A percentile compares a stretch with the other conserved stretches of the same genome.
Conservation (phyloP, 352 stramenopile species). For the Pythium phragmiticola region DNA sequence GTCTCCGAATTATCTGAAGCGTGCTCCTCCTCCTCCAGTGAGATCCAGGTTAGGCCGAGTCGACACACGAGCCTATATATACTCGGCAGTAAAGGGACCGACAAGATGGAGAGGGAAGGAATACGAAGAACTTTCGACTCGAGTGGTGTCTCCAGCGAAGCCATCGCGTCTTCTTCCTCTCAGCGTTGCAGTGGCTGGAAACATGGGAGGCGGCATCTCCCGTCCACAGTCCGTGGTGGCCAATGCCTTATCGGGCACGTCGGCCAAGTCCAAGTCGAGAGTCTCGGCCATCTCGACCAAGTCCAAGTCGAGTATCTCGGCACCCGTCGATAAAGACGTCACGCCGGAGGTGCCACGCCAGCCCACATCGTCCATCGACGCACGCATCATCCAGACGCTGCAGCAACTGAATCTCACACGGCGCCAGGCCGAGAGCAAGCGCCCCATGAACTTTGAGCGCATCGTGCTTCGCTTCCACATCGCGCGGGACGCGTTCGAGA, state of each 20-base stretch:
- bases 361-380: slow-evolving; percentile 45
- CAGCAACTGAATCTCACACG: slow-evolving; percentile 58
- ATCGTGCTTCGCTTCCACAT: slow-evolving; percentile 75
- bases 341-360: slow-evolving; percentile 5
- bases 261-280: neutral
- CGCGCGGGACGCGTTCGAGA: slow-evolving; percentile 61
- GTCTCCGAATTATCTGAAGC: no score
- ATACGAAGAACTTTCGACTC: no score
- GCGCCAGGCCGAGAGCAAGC: slow-evolving; percentile 45
- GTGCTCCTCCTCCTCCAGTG: no score
- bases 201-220: slow-evolving; percentile 8
- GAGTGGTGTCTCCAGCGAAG: no score
- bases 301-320: neutral
- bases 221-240: neutral
- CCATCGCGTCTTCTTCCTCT: no score
- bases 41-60: no score
- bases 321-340: neutral
- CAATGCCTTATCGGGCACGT: neutral
- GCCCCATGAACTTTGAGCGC: slow-evolving; percentile 67
- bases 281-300: neutral
- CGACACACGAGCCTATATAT: no score
- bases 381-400: slow-evolving; percentile 65
- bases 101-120: no score
- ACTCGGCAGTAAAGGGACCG: no score
- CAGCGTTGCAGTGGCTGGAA: neutral